Evolutionary conservation across 2,329 filamentous ascomycete species (phyloP).

Genomic region (Achaetomium macrosporum): DNA sequence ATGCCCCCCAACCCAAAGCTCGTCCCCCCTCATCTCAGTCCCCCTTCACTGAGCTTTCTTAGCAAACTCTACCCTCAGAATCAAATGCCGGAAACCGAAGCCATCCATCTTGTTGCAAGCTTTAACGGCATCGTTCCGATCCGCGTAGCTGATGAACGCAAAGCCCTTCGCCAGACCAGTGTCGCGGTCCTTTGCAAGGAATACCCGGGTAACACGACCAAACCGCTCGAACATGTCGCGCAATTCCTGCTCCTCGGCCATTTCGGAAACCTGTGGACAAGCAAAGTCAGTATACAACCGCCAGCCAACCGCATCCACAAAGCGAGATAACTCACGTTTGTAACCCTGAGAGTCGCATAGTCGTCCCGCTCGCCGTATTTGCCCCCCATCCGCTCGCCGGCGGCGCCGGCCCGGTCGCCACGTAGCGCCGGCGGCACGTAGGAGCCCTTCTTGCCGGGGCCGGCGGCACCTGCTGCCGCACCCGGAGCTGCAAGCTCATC

Average conservation of each 20-base stretch:
- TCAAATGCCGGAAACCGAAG: conserved; percentile 82
- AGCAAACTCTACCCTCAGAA: conserved; percentile 80
- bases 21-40: background rate
- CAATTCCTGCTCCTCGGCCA: conserved; percentile 92
- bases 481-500: conserved; percentile 42
- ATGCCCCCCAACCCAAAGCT: background rate
- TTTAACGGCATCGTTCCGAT: conserved; percentile 81
- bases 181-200: conserved; percentile 95
- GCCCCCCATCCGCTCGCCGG: conserved; percentile 75
- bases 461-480: conserved; percentile 50
- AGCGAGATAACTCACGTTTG: conserved; percentile 66
- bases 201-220: conserved; percentile 93
- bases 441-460: conserved; percentile 65
- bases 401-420: conserved; percentile 49
- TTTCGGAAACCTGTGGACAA: conserved; percentile 72
- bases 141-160: conserved; percentile 95
- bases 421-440: conserved; percentile 94
- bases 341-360: conserved; percentile 90
- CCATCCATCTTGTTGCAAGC: conserved; percentile 98
- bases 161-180: conserved; percentile 97
- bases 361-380: conserved; percentile 94
- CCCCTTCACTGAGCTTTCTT: conserved; percentile 55
- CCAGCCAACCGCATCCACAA: background rate
- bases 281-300: background rate
- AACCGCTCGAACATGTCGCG: conserved; percentile 98